Evolutionary conservation across 805 yeast species (phyloP), one percentile per base, ranked within the genome.

Genomic region (Saccharomycopsis vini): DNA sequence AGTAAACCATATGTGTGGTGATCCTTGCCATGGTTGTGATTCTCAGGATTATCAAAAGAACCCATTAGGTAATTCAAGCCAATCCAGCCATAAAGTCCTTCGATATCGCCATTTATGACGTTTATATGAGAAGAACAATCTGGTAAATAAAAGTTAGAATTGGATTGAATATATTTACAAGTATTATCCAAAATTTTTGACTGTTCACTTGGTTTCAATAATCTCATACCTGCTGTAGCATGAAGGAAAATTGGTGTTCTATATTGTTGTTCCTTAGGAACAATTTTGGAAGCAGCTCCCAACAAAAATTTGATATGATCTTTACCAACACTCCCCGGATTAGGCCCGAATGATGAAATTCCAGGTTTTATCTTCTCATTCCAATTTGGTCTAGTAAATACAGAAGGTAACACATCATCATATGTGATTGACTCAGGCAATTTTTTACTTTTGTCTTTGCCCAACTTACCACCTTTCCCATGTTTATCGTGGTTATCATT

Each of bases 171-270:
- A 50, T 76, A 78, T 6, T 54, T 44, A 53, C 88, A 81, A 2
- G 75, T 64, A 31, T 62, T 61, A 13, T 61, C 63, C 45, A 79
- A 54, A 16, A 79, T 67, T 15, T 59, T 58, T 35, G 61, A 62
- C 51, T 72, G 78, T 29, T 73, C 72, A 10, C 66, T 62, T 1
- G 79, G 81, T 18, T 68, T 69, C 34, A 80, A 59, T 12, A 75
- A 56, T 36, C 86, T 59, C 77, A 79, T 71, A 0, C 85, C 85
- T 0, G 82, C 87, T 0, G 87, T 80, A 1, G 84, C 77, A 57
- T 80, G 85, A 5, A 81, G 56, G 51, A 77, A 79, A 1, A 81
- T 66, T 0, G 89, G 89, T 0, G 89, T 81, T 39, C 86, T 55
- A 7, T 54, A 54, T 40, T 74, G 78, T 55, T 79, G 84, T 15